Percentiles rank a stretch among this genome's conserved stretches.
Evolutionary conservation across 805 yeast species (phyloP).

Genomic region (Yarrowia divulgata): DNA sequence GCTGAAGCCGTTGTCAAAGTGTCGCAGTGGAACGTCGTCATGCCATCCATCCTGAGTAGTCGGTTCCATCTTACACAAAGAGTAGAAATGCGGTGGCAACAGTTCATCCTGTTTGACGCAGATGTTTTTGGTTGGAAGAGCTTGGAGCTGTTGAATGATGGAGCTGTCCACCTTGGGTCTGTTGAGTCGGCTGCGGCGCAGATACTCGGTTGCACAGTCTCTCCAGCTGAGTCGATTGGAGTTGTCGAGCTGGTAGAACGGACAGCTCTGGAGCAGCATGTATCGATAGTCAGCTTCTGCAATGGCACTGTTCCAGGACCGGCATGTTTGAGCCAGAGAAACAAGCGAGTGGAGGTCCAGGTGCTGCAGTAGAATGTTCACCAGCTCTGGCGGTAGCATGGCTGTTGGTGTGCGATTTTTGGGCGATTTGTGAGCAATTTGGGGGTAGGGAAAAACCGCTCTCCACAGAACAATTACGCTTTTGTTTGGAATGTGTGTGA

Average conservation of each 20-base stretch:
- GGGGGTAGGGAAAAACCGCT: not conserved
- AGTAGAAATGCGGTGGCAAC: not conserved
- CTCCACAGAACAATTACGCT: conserved; percentile 1
- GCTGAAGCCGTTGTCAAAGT: not conserved
- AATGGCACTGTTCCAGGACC: not conserved
- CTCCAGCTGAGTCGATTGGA: conserved; percentile 1
- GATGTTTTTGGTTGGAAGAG: not conserved
- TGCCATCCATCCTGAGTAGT: conserved; percentile 1
- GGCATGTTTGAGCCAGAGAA: conserved; percentile 14
- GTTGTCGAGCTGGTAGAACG: conserved; percentile 5
- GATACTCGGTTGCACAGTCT: not conserved
- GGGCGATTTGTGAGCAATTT: not conserved
- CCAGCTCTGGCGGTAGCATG: conserved; percentile 25
- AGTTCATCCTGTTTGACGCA: not conserved
- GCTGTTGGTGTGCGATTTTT: not conserved
- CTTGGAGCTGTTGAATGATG: not conserved
- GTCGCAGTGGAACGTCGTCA: not conserved
- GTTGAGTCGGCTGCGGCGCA: not conserved
- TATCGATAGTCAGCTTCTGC: conserved; percentile 2
- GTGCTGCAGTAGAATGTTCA: not conserved
- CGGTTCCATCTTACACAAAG: not conserved
- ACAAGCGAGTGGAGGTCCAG: conserved; percentile 15
- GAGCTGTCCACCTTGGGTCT: not conserved
- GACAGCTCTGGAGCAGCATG: conserved; percentile 7
- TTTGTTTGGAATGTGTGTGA: conserved; percentile 22